A percentile compares a stretch with the other conserved stretches of the same genome.
Conservation (phyloP, 1,139 yeast species). For the Candida sanyaensis region DNA sequence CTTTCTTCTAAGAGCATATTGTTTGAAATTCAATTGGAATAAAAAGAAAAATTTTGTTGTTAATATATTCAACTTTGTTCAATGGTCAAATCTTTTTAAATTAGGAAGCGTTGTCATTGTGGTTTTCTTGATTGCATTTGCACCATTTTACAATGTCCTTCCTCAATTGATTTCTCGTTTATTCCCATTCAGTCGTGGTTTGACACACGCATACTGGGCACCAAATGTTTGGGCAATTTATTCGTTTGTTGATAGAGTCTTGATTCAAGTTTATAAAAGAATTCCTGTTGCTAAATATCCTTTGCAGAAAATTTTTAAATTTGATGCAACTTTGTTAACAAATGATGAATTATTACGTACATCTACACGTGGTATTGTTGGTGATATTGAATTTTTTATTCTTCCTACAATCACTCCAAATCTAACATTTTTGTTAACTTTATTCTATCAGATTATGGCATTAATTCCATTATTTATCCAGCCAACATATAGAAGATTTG, state of each 20-base stretch:
- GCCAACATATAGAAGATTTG: slow-evolving; percentile 76
- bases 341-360: slow-evolving; percentile 31
- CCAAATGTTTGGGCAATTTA: slow-evolving; percentile 97
- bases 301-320: slow-evolving; percentile 33
- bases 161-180: slow-evolving; percentile 68
- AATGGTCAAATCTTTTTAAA: slow-evolving; percentile 60
- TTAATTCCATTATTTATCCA: slow-evolving; percentile 71
- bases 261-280: slow-evolving; percentile 52
- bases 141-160: slow-evolving; percentile 71
- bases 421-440: slow-evolving; percentile 73
- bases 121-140: slow-evolving; percentile 72
- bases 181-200: slow-evolving; percentile 93
- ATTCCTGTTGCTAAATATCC: slow-evolving; percentile 48
- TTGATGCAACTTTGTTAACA: slow-evolving; percentile 28
- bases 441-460: slow-evolving; percentile 79
- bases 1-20: slow-evolving; percentile 71
- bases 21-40: slow-evolving; percentile 48
- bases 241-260: slow-evolving; percentile 76
- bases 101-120: slow-evolving; percentile 66
- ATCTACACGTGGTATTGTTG: slow-evolving; percentile 87
- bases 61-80: slow-evolving; percentile 40
- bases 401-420: slow-evolving; percentile 81
- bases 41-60: slow-evolving; percentile 22
- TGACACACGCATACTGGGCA: slow-evolving; percentile 99
- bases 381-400: slow-evolving; percentile 80